Conservation (phyloP, 257 asterid species). For the Knoxia roxburghii region DNA sequence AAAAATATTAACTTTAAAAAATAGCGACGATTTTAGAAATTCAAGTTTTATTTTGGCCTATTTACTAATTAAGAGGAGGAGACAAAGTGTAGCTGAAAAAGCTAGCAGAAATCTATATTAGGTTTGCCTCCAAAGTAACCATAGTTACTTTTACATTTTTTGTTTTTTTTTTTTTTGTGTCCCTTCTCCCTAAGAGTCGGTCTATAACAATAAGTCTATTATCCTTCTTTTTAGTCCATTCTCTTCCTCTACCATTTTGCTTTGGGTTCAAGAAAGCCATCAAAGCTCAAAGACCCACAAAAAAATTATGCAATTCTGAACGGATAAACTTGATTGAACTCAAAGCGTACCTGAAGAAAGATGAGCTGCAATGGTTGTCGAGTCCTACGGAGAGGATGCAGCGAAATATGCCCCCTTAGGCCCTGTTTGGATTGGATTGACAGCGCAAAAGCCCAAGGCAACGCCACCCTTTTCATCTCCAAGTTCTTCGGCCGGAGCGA, state of each 20-base stretch:
- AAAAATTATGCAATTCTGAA: neutral
- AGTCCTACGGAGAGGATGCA: slow-evolving; percentile 75
- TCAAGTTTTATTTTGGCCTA: too few species aligned
- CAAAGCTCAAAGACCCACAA: neutral
- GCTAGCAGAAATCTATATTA: too few species aligned
- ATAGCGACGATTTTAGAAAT: too few species aligned
- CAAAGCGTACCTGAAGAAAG: neutral
- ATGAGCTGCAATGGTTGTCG: slow-evolving; percentile 99
- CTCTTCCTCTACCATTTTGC: slow-evolving; percentile 18
- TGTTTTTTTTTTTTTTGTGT: too few species aligned
- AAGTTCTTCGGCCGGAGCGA: slow-evolving; percentile 89
- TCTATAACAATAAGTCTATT: neutral
- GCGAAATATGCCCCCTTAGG: slow-evolving; percentile 54
- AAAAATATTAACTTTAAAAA: too few species aligned
- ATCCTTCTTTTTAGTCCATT: slow-evolving; percentile 10
- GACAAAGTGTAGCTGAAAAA: too few species aligned
- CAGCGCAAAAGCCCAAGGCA: slow-evolving; percentile 54
- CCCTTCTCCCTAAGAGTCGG: neutral
- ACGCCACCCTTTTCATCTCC: slow-evolving; percentile 88
- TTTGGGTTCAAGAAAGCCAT: slow-evolving; percentile 18
- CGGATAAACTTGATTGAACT: neutral
- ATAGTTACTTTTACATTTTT: neutral
- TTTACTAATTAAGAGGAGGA: too few species aligned
- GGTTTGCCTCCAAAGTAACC: too few species aligned
- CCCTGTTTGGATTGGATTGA: slow-evolving; percentile 80